Base-by-base conservation (phyloP, 2,329 filamentous ascomycete genomes). In the Grosmannia huntii region DNA sequence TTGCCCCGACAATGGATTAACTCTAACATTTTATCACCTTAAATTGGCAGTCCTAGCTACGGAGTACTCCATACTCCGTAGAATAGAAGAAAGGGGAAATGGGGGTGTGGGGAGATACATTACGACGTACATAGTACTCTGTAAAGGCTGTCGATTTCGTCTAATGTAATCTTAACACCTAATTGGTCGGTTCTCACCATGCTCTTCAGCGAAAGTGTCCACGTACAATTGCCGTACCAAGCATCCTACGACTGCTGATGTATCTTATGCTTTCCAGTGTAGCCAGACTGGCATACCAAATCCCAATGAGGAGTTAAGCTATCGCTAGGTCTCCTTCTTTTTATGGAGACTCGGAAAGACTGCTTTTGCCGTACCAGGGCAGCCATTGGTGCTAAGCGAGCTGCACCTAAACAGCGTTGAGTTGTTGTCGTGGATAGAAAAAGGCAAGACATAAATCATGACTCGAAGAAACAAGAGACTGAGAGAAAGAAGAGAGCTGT, bases 81-180 rank as follows among this genome's bases (percentile, higher is more conserved):
- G 14, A 25, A 21, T 36, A n/a, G 5, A n/a, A 53, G 27, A 19
- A 31, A 21, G 12, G 28, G 6, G 19, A 11, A 36, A 53, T 4
- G 11, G 36, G 14, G 9, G 16, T 38, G 36, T 25, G 25, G 21
- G 5, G 36, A 3, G 36, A 44, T 19, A 53, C 33, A n/a, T n/a
- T n/a, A n/a, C n/a, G n/a, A n/a, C n/a, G n/a, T n/a, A n/a, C n/a
- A n/a, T n/a, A n/a, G n/a, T n/a, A n/a, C n/a, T n/a, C n/a, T n/a
- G 4, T 27, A 25, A 19, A 28, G 4, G 3, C 51, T 58, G 33
- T 60, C 56, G 56, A 56, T 33, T 56, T 53, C 57, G 49, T 53
- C 31, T 48, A n/a, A 44, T 44, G 14, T 10, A 21, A 48, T 44
- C 33, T 41, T 61, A 59, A 61, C 38, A 61, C 55, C 55, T 59